Evolutionary conservation across 2,329 filamentous ascomycete genomes (phyloP).

Genomic region (Fusarium phyllophilum): DNA sequence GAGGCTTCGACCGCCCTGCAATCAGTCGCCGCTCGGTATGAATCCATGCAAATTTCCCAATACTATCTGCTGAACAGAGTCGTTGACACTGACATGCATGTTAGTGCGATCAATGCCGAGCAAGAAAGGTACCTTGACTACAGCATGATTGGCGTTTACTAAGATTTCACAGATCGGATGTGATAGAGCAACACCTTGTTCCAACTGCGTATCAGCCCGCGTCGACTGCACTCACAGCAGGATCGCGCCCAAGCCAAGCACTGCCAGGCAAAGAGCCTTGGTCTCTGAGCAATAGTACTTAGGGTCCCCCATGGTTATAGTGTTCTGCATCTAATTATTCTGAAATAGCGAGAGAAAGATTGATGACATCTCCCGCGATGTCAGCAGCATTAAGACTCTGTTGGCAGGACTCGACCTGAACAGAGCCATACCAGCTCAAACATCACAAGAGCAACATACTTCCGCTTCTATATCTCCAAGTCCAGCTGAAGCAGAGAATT

Average conservation of each 20-base stretch:
- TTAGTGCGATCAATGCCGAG: slow-evolving; percentile 41
- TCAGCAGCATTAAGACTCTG: slow-evolving; percentile 48
- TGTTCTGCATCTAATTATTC: fast-evolving
- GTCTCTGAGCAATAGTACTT: slow-evolving; percentile 52
- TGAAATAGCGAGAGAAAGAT: slow-evolving; percentile 50
- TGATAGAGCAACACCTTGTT: slow-evolving; percentile 35
- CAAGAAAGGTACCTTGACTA: slow-evolving; percentile 26
- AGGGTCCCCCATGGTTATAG: fast-evolving
- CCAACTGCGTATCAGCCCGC: slow-evolving; percentile 48
- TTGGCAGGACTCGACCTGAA: slow-evolving; percentile 29
- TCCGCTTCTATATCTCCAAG: no score
- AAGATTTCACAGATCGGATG: slow-evolving; percentile 22
- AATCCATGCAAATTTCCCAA: no score
- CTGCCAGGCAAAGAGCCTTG: slow-evolving; percentile 48
- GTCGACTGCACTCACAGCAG: slow-evolving; percentile 48
- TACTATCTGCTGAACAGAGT: background rate
- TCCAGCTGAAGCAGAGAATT: fast-evolving
- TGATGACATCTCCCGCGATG: slow-evolving; percentile 48
- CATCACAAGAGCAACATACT: background rate
- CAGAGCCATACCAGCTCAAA: background rate
- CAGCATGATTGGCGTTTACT: background rate
- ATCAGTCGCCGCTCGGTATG: slow-evolving; percentile 36
- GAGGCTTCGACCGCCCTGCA: background rate
- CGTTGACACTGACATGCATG: background rate
- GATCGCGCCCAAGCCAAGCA: slow-evolving; percentile 37